Base-by-base conservation (phyloP, 2,329 filamentous ascomycete genomes). In the Sclerotinia borealis region DNA sequence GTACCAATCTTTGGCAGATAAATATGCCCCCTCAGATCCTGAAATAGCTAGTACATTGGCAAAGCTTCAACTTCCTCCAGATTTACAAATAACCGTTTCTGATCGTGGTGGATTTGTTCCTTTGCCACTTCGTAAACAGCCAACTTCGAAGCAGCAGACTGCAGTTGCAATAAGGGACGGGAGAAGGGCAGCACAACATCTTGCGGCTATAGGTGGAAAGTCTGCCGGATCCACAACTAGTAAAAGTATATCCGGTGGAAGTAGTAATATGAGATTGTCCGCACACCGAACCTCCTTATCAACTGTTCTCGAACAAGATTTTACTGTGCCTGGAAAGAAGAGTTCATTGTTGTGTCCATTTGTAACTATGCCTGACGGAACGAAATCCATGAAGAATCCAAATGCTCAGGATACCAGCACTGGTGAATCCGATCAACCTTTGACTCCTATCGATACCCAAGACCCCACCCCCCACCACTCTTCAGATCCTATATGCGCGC, bases 261-360 rank as follows among this genome's bases (percentile, higher is more conserved):
- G 71, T 63, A 72, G 70, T 71, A 72, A 74, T 70, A 71, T 75
- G 70, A 77, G 75, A 69, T 74, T 73, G 39, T 79, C 78, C 65
- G 71, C 76, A 59, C 73, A 77, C 55, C 75, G 74, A 72, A 86
- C 85, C 22, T 83, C 86, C 66, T 80, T 84, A 74, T 86, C 86
- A 60, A 86, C 84, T 56, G 81, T 85, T 43, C 78, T 96, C 73
- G 93, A 96, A 78, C 89, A 90, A 77, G 93, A 97, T 76, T 97
- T 96, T 72, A 97, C 93, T 22, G 89, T 93, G 39, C 81, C 88
- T 73, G 93, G 93, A 65, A 91, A 86, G 72, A 91, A 89, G 71
- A 91, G 92, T 70, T 84, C 84, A 67, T 79, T 97, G 59, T 85
- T 85, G 69, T 97, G 93, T 77, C 93, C 93, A 0, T 96, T 96